Conservation (phyloP, 805 yeast genomes). For the Naumovozyma dairenensis region DNA sequence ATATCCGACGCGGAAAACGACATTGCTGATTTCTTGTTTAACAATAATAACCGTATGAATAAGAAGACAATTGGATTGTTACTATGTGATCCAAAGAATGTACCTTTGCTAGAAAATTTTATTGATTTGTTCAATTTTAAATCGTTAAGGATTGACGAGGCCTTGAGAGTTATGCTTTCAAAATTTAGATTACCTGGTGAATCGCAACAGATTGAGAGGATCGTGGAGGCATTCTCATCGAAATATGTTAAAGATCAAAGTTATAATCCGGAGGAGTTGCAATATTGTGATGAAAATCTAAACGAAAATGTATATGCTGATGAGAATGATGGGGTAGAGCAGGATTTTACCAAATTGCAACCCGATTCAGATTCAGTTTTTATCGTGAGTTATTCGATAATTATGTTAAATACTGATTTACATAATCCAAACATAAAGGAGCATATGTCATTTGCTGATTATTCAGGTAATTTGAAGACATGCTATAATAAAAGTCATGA, state of each 20-base stretch:
- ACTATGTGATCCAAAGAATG: slow-evolving; percentile 64
- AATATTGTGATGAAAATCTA: slow-evolving; percentile 1
- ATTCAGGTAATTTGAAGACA: slow-evolving; percentile 67
- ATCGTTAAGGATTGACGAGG: slow-evolving; percentile 80
- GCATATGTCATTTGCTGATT: slow-evolving; percentile 83
- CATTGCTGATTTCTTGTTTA: slow-evolving; percentile 64
- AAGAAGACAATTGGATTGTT: slow-evolving; percentile 79
- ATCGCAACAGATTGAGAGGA: slow-evolving; percentile 87
- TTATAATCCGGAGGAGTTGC: slow-evolving; percentile 12
- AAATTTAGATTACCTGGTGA: slow-evolving; percentile 92
- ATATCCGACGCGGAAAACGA: slow-evolving; percentile 40
- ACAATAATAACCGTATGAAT: slow-evolving; percentile 68
- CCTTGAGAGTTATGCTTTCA: slow-evolving; percentile 66
- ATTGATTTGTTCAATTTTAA: slow-evolving; percentile 62
- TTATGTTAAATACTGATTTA: slow-evolving; percentile 85
- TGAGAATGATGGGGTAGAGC: slow-evolving; percentile 10
- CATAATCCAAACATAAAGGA: slow-evolving; percentile 85
- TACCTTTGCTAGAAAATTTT: slow-evolving; percentile 49
- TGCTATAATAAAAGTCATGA: slow-evolving; percentile 56
- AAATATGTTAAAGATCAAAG: slow-evolving; percentile 63
- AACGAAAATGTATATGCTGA: too few species aligned
- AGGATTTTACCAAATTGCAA: slow-evolving; percentile 26
- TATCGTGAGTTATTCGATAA: slow-evolving; percentile 78
- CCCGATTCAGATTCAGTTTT: slow-evolving; percentile 81
- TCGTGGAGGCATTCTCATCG: slow-evolving; percentile 78